Conservation (phyloP, 208 protist species). For the Crithidia brevicula region DNA sequence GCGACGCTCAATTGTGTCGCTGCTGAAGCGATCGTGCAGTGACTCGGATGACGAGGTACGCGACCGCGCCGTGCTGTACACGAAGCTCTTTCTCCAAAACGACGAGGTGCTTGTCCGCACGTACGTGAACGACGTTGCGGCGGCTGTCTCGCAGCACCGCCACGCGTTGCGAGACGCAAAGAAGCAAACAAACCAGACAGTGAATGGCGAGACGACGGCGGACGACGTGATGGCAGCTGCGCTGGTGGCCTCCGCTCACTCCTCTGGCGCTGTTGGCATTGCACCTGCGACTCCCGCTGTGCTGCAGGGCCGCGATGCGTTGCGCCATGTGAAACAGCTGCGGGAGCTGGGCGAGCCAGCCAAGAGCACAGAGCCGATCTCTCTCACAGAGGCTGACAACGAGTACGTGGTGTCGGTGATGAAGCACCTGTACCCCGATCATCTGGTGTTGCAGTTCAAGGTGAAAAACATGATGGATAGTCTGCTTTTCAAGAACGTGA, state of each 20-base stretch:
- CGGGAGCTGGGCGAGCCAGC: conserved; percentile 73
- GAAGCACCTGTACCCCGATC: conserved; percentile 93
- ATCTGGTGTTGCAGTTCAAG: conserved; percentile 96
- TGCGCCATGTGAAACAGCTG: conserved; percentile 73
- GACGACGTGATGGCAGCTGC: conserved; percentile 24
- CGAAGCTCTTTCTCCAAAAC: conserved; percentile 81
- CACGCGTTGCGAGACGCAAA: conserved; percentile 13
- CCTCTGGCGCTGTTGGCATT: not conserved
- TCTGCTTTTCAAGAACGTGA: conserved; percentile 87
- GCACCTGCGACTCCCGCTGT: conserved; percentile 27
- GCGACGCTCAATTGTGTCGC: conserved; percentile 82
- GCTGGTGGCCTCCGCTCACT: conserved; percentile 11
- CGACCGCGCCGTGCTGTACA: conserved; percentile 96
- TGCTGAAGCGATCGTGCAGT: conserved; percentile 91
- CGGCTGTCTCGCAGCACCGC: conserved; percentile 49
- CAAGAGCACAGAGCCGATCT: conserved; percentile 60
- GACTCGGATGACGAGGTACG: conserved; percentile 99
- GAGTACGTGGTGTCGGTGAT: conserved; percentile 98
- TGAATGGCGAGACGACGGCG: conserved; percentile 5
- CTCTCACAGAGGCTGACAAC: conserved; percentile 96
- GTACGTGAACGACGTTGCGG: conserved; percentile 78
- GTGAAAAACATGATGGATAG: conserved; percentile 95
- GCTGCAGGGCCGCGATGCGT: conserved; percentile 67
- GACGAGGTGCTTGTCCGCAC: conserved; percentile 68
- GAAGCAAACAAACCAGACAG: not conserved